Evolutionary conservation across 108 stramenopile species (phyloP).

Genomic region (Stephanodiscus minutulus): DNA sequence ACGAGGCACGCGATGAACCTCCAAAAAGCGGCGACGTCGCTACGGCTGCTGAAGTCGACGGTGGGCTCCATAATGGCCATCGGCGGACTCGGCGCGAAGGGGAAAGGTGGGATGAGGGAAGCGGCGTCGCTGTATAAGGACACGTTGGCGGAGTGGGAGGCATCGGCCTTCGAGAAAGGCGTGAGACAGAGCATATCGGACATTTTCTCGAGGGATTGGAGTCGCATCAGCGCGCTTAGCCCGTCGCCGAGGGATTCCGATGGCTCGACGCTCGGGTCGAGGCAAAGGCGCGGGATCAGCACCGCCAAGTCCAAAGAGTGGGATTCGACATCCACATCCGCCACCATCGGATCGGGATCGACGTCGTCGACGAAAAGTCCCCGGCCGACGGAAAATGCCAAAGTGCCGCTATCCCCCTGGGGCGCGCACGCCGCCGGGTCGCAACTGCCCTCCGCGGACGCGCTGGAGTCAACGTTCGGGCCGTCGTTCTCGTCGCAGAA

Average conservation of each 20-base stretch:
- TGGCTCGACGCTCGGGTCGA: conserved; percentile 9
- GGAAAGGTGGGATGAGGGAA: conserved; percentile 15
- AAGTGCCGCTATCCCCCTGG: conserved; percentile 43
- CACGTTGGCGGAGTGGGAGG: conserved; percentile 83
- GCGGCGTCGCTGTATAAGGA: conserved; percentile 35
- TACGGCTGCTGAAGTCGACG: conserved; percentile 51
- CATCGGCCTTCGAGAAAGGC: conserved; percentile 68
- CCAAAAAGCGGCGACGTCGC: conserved; percentile 63
- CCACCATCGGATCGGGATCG: conserved; percentile 7
- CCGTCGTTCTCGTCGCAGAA: conserved; percentile 56
- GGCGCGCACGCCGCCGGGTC: conserved; percentile 7
- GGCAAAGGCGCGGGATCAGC: conserved; percentile 32
- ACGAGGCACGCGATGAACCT: conserved; percentile 68
- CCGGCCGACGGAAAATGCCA: conserved; percentile 14
- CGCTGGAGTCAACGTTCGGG: conserved; percentile 53
- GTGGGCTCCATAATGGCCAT: neutral
- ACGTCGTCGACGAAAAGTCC: conserved; percentile 35
- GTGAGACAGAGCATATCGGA: conserved; percentile 72
- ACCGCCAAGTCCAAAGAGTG: conserved; percentile 33
- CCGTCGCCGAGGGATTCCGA: conserved; percentile 38
- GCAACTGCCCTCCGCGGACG: conserved; percentile 45
- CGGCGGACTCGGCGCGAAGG: conserved; percentile 21
- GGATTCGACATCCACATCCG: conserved; percentile 7
- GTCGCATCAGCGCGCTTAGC: conserved; percentile 47
- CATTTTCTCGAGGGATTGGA: conserved; percentile 77